Conservation (phyloP, 2,329 filamentous ascomycete species). For the Colletotrichum cereale region DNA sequence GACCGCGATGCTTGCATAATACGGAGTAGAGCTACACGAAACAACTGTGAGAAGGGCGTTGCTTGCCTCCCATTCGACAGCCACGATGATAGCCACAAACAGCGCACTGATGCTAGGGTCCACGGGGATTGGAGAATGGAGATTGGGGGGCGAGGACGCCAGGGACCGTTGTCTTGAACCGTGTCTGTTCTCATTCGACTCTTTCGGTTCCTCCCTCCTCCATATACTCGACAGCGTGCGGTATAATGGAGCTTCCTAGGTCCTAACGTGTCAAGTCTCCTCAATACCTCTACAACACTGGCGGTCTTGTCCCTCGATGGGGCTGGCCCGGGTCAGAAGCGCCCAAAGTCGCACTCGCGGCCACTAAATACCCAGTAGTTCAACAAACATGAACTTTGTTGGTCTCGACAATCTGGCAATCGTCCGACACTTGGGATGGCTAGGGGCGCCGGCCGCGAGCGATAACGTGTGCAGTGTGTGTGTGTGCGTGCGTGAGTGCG, state of each 20-base stretch:
- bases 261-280: background rate
- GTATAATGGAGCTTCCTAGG: constrained; percentile 7
- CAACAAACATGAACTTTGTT: constrained; percentile 31
- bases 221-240: background rate
- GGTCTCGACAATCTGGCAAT: constrained; percentile 15
- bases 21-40: constrained; percentile 30
- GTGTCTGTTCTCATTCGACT: background rate
- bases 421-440: constrained; percentile 36
- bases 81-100: constrained; percentile 32
- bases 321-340: constrained; percentile 18
- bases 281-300: constrained; percentile 8
- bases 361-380: constrained; percentile 24
- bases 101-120: constrained; percentile 31
- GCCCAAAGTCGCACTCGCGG: constrained; percentile 3
- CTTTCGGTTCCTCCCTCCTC: background rate
- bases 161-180: constrained; percentile 2
- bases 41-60: constrained; percentile 21
- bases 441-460: constrained; percentile 6
- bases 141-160: background rate
- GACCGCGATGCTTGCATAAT: constrained; percentile 4
- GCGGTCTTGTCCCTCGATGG: constrained; percentile 23
- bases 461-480: constrained; percentile 14
- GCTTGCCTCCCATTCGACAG: constrained; percentile 13
- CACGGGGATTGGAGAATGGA: background rate
- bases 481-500: background rate